Evolutionary conservation across 495 filamentous ascomycete genomes (phyloP).

Genomic region (Penicillium turbatum): DNA sequence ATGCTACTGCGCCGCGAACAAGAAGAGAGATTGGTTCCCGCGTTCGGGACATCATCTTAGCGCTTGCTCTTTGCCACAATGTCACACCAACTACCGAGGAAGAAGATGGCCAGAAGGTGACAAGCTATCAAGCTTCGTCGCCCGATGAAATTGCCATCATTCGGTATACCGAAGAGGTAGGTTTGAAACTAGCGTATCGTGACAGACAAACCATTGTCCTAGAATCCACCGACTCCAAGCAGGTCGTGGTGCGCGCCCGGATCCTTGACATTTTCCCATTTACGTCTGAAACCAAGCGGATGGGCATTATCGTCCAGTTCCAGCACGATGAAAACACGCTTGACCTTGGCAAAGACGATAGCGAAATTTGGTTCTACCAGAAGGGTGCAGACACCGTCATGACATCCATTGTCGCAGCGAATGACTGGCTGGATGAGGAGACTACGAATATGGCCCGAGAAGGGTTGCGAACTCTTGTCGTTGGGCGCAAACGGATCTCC

Average conservation of each 20-base stretch:
- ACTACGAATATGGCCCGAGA: conserved; percentile 98
- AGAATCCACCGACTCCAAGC: conserved; percentile 71
- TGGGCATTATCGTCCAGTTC: conserved; percentile 96
- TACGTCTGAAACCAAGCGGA: conserved; percentile 93
- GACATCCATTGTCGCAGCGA: conserved; percentile 84
- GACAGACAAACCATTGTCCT: conserved; percentile 82
- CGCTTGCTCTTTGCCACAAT: conserved; percentile 93
- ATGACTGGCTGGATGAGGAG: conserved; percentile 98
- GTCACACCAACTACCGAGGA: conserved; percentile 90
- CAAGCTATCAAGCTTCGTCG: conserved; percentile 91
- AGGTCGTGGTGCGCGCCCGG: conserved; percentile 75
- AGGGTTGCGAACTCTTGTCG: conserved; percentile 88
- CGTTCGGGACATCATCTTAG: conserved; percentile 85
- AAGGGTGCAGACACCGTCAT: conserved; percentile 99
- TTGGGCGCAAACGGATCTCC: conserved; percentile 81
- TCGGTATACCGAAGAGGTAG: conserved; percentile 89
- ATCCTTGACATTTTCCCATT: conserved; percentile 97
- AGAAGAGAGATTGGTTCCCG: conserved; percentile 89
- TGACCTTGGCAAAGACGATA: conserved; percentile 35
- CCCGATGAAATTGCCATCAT: conserved; percentile 99
- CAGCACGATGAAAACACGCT: conserved; percentile 42
- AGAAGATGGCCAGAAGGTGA: conserved; percentile 70
- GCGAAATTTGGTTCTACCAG: conserved; percentile 97
- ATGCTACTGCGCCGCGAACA: conserved; percentile 66
- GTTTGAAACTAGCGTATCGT: conserved; percentile 76